Percentiles rank a stretch among this genome's conserved stretches.
These are phyloP conservation scores for Wolfiporia cocos DNA, from an alignment of 1,284 basidiomycete genomes.

Conservation along the genomic window DNA sequence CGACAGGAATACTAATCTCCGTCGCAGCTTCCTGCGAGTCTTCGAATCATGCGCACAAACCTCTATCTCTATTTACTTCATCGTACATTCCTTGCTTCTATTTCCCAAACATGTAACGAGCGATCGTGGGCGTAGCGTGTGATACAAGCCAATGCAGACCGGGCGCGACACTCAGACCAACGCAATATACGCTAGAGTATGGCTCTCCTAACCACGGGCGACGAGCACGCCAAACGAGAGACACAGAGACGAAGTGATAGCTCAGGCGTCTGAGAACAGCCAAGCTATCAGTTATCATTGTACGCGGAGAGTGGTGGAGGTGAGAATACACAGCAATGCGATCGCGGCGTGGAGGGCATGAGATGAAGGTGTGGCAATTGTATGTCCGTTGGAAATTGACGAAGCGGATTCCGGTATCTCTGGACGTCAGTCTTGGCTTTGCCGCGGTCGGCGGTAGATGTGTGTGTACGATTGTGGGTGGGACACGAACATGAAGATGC, in stretches of 20 bases:
- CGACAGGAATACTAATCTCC: no score
- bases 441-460: slow-evolving; percentile 10
- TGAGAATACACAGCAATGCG: slow-evolving; percentile 4
- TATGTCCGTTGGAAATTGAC: slow-evolving; percentile 12
- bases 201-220: not conserved
- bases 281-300: no score
- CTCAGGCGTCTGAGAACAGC: not conserved
- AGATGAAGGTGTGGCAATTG: slow-evolving; percentile 1
- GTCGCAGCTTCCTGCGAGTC: no score
- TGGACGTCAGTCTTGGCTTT: slow-evolving; percentile 16
- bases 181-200: slow-evolving; percentile 5
- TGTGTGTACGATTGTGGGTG: slow-evolving; percentile 7
- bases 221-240: not conserved
- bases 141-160: slow-evolving; percentile 10
- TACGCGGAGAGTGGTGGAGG: not conserved
- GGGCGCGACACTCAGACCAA: slow-evolving; percentile 4
- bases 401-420: slow-evolving; percentile 15
- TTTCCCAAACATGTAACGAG: slow-evolving; percentile 10
- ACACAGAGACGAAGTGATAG: not conserved
- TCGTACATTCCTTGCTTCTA: slow-evolving; percentile 15
- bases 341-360: slow-evolving; percentile 1
- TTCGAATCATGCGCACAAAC: no score
- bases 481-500: slow-evolving; percentile 1
- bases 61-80: slow-evolving; percentile 9
- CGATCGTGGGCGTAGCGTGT: slow-evolving; percentile 5